Conservation (phyloP, 768 basidiomycete species). For the Leccinum aurantiacum region DNA sequence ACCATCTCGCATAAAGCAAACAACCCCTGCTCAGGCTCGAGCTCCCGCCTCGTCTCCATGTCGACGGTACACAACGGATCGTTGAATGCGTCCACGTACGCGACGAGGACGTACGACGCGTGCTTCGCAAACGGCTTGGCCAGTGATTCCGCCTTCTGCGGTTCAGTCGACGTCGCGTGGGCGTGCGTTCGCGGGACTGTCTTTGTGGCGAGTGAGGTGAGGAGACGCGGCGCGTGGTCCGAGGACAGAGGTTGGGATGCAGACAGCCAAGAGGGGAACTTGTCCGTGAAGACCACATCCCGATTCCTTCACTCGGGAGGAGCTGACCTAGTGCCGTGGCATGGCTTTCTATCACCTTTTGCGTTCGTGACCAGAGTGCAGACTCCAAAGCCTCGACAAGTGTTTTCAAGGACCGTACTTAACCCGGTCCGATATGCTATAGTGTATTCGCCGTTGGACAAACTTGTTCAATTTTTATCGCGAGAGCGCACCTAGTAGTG, state of each 20-base stretch:
- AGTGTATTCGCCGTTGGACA: background rate
- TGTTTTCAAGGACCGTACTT: conserved; percentile 12
- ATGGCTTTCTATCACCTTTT: conserved; percentile 5
- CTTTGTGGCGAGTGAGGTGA: conserved; percentile 69
- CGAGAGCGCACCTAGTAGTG: conserved; percentile 18
- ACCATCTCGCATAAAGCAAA: conserved; percentile 82
- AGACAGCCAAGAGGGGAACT: conserved; percentile 67
- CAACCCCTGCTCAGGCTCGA: conserved; percentile 64
- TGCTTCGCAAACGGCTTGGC: conserved; percentile 85
- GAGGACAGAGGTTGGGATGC: conserved; percentile 50
- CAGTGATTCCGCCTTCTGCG: conserved; percentile 71
- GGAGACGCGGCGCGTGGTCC: conserved; percentile 66
- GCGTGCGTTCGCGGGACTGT: conserved; percentile 54
- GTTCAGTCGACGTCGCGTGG: conserved; percentile 29
- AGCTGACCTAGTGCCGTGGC: background rate
- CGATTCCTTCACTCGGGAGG: conserved; percentile 24
- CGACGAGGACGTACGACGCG: conserved; percentile 71
- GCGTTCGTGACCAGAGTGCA: conserved; percentile 13
- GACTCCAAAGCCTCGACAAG: conserved; percentile 20
- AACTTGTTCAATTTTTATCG: background rate
- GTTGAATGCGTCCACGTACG: conserved; percentile 78
- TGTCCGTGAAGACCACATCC: conserved; percentile 53
- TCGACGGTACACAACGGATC: conserved; percentile 69
- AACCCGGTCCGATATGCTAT: conserved; percentile 16
- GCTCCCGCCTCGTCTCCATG: conserved; percentile 59